Percentiles rank a stretch among this genome's conserved stretches.
These are phyloP conservation scores for Purpureocillium takamizusanense DNA, from an alignment of 2,329 filamentous ascomycete genomes.

Conservation along the genomic window DNA sequence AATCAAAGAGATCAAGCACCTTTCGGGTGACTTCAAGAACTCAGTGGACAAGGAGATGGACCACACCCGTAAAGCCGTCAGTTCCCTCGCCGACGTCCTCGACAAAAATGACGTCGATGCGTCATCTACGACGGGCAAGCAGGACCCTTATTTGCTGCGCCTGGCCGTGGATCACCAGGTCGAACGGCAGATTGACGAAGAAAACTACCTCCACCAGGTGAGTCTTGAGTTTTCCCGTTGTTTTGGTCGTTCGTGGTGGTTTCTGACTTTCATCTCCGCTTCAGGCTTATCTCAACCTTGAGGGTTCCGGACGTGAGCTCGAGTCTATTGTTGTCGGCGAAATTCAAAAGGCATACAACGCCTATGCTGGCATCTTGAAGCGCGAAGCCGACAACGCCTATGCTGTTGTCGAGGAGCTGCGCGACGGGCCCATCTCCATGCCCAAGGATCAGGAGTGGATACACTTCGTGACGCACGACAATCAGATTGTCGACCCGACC, in stretches of 20 bases:
- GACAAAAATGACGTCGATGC: constrained; percentile 73
- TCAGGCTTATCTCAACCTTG: constrained; percentile 87
- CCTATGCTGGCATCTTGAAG: constrained; percentile 83
- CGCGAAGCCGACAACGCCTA: constrained; percentile 80
- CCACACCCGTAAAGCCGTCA: constrained; percentile 67
- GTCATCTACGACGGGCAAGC: constrained; percentile 65
- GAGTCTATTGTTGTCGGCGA: constrained; percentile 95
- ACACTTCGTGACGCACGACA: constrained; percentile 68
- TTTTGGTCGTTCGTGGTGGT: too few species aligned
- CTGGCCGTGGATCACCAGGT: constrained; percentile 82
- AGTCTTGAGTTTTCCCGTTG: constrained; percentile 15
- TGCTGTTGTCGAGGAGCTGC: constrained; percentile 69
- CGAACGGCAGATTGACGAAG: constrained; percentile 88
- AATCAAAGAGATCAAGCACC: constrained; percentile 94
- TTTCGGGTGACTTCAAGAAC: constrained; percentile 95
- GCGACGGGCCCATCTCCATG: constrained; percentile 81
- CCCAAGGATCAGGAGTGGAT: constrained; percentile 90
- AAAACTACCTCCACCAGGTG: constrained; percentile 92
- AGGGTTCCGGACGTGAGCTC: constrained; percentile 86
- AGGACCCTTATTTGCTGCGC: constrained; percentile 83
- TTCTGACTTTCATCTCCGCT: not conserved
- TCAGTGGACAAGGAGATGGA: constrained; percentile 94
- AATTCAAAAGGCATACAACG: constrained; percentile 96
- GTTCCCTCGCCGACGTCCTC: constrained; percentile 71
- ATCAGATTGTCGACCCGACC: constrained; percentile 79